These are phyloP conservation scores for Boletus fagicola DNA, from an alignment of 768 basidiomycete genomes.

Conservation along the genomic window DNA sequence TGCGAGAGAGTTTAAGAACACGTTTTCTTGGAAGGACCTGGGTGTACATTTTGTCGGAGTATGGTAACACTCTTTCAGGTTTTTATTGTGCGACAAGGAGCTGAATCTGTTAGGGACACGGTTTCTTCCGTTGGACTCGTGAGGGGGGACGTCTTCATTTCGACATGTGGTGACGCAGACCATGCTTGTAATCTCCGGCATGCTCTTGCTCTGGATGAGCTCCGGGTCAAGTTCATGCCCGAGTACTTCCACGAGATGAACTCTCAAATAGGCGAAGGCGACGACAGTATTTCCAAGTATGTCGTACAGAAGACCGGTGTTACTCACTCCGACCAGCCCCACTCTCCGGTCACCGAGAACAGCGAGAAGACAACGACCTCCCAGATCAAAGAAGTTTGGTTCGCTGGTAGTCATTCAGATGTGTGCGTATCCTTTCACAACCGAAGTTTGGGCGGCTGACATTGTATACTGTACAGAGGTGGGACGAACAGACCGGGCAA, in stretches of 20 bases:
- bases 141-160: neutral
- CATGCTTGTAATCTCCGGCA: slow-evolving; percentile 1
- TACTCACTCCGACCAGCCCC: neutral
- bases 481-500: slow-evolving; percentile 23
- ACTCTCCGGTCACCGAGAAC: neutral
- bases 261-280: slow-evolving; percentile 11
- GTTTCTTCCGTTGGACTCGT: neutral
- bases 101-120: neutral
- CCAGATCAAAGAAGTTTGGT: slow-evolving; percentile 64
- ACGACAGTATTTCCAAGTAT: slow-evolving; percentile 12
- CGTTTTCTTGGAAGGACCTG: slow-evolving; percentile 44
- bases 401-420: slow-evolving; percentile 40
- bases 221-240: slow-evolving; percentile 55
- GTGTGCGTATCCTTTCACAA: slow-evolving; percentile 13
- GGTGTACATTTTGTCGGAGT: slow-evolving; percentile 52
- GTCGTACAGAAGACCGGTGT: slow-evolving; percentile 12
- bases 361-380: neutral
- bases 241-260: slow-evolving; percentile 33
- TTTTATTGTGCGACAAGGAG: neutral
- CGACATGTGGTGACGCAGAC: neutral
- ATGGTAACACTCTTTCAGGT: no score
- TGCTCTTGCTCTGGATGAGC: slow-evolving; percentile 53
- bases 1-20: slow-evolving; percentile 40
- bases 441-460: neutral
- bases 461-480: neutral